A percentile compares a stretch with the other conserved stretches of the same genome.
These are phyloP conservation scores for Phytopythium oedochilum DNA, from an alignment of 352 stramenopile genomes.

Conservation along the genomic window DNA sequence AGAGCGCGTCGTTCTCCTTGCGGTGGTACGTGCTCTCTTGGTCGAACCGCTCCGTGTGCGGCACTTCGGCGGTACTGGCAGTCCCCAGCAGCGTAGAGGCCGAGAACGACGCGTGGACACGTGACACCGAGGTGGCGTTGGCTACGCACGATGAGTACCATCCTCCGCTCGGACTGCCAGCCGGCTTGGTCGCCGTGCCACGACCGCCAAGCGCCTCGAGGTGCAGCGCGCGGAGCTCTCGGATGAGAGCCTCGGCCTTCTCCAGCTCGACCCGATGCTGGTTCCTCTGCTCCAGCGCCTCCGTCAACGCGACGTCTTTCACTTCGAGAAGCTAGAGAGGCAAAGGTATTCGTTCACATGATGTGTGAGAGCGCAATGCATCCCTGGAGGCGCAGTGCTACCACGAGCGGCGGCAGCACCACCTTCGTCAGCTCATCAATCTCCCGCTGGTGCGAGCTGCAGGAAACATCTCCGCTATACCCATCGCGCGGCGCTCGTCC, in stretches of 20 bases:
- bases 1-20: constrained; percentile 31
- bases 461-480: background rate
- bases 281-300: constrained; percentile 55
- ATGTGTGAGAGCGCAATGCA: background rate
- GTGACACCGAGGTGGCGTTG: background rate
- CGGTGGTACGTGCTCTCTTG: constrained; percentile 41
- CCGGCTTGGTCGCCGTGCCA: background rate
- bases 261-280: constrained; percentile 45
- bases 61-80: constrained; percentile 23
- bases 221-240: constrained; percentile 28
- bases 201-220: constrained; percentile 13
- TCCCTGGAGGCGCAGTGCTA: too few relatives aligned
- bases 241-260: constrained; percentile 30
- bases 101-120: background rate
- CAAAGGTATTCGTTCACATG: background rate
- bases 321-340: constrained; percentile 27
- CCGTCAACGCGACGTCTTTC: constrained; percentile 50
- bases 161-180: constrained; percentile 3
- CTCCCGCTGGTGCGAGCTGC: constrained; percentile 6
- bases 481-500: background rate
- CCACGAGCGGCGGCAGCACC: background rate
- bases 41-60: constrained; percentile 44
- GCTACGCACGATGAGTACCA: background rate
- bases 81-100: constrained; percentile 17
- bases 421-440: constrained; percentile 5